A percentile compares a stretch with the other conserved stretches of the same genome.
These are phyloP conservation scores for Solanum virginianum DNA, from an alignment of 257 asterid species.

Conservation along the genomic window DNA sequence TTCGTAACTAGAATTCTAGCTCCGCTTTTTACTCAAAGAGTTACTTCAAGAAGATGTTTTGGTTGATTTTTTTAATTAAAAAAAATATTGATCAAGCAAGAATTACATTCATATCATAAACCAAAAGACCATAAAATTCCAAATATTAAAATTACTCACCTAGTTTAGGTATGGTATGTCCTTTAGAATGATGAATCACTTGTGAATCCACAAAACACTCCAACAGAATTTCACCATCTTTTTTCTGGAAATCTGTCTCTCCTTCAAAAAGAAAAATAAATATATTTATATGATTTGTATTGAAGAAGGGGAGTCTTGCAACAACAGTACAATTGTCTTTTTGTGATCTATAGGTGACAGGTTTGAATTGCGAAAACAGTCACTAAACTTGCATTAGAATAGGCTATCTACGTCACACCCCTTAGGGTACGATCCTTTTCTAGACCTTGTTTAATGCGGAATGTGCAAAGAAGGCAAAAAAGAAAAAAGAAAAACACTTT, in stretches of 20 bases:
- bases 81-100: not conserved
- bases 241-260: constrained; percentile 16
- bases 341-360: too few species aligned
- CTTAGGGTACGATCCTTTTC: too few species aligned
- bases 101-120: not conserved
- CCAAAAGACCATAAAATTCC: not conserved
- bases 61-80: too few species aligned
- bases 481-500: too few species aligned
- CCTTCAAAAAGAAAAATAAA: constrained; percentile 1
- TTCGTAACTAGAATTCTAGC: not conserved
- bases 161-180: constrained; percentile 21
- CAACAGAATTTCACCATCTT: constrained; percentile 12
- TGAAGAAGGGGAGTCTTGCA: not conserved
- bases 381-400: too few species aligned
- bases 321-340: not conserved
- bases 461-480: too few species aligned
- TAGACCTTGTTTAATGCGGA: too few species aligned
- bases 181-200: constrained; percentile 21
- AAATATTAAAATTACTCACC: not conserved
- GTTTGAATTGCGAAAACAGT: too few species aligned
- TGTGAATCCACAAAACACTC: constrained; percentile 15
- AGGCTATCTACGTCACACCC: too few species aligned
- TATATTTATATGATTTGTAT: not conserved
- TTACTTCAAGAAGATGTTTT: not conserved
- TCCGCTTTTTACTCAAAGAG: not conserved